Conservation (phyloP, 129 eudicot genomes). For the Daucus carota region DH1_v3.0 NC_030388.2:1962001-1962500, state of each 20-base stretch:
- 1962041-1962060: constrained; percentile 15
- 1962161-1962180: background rate
- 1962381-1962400: background rate
- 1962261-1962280: background rate
- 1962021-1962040: background rate
- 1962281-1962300: background rate
- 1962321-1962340: background rate
- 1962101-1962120: constrained; percentile 4
- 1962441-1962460: background rate
- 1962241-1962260: too few relatives aligned
- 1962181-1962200: background rate
- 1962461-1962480: background rate
- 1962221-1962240: too few relatives aligned
- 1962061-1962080: background rate
- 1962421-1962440: background rate
- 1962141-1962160: background rate
- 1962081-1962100: constrained; percentile 24
- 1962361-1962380: background rate
- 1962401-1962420: background rate
- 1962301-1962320: background rate
- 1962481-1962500: background rate
- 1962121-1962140: background rate
- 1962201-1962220: too few relatives aligned
- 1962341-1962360: background rate
- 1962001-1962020: background rate